Conservation (phyloP, 495 filamentous ascomycete species). For the Alectoria sarmentosa region DNA sequence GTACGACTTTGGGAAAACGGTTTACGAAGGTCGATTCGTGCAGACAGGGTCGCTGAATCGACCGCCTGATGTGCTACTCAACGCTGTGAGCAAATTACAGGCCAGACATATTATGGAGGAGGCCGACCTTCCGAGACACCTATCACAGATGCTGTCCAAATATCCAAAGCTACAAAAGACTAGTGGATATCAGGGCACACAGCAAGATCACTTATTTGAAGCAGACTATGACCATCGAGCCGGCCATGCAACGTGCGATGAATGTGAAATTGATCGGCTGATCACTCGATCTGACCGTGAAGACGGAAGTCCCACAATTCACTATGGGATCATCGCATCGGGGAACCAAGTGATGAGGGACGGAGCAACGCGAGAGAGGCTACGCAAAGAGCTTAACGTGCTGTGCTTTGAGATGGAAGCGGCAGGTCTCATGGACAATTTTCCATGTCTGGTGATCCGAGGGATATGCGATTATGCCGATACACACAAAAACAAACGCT, state of each 20-base stretch:
- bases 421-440: no score
- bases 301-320: conserved; percentile 17
- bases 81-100: conserved; percentile 25
- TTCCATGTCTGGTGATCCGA: conserved; percentile 20
- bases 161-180: conserved; percentile 24
- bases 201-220: conserved; percentile 31
- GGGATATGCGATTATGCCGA: conserved; percentile 35
- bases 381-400: conserved; percentile 23
- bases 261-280: no score
- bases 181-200: conserved; percentile 15
- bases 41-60: conserved; percentile 33
- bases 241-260: conserved; percentile 17
- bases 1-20: conserved; percentile 38
- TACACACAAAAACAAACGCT: conserved; percentile 34
- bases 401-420: no score
- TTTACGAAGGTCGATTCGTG: conserved; percentile 25
- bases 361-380: conserved; percentile 28
- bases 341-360: conserved; percentile 34
- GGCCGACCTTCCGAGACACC: conserved; percentile 17
- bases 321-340: conserved; percentile 34
- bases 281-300: conserved; percentile 21
- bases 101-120: conserved; percentile 25
- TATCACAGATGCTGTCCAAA: conserved; percentile 25
- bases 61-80: conserved; percentile 30
- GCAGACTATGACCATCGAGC: conserved; percentile 29